A percentile compares a stretch with the other conserved stretches of the same genome.
Evolutionary conservation across 805 yeast species (phyloP).

Genomic region (Cephaloascus albidus): DNA sequence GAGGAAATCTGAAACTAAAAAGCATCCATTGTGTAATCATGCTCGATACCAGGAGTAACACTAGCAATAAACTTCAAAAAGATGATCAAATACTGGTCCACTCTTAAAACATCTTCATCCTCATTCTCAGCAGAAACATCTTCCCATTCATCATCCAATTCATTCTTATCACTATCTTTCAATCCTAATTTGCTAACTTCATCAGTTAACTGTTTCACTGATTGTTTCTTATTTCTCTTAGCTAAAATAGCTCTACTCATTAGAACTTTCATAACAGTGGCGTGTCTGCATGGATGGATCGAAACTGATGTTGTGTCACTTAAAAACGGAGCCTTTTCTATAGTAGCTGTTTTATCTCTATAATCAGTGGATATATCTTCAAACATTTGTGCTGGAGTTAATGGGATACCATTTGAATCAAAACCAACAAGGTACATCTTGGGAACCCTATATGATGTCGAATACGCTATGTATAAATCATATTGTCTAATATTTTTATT

Average conservation of each 20-base stretch:
- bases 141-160: slow-evolving; percentile 47
- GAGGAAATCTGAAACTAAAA: too few relatives aligned
- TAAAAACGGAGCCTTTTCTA: slow-evolving; percentile 83
- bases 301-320: slow-evolving; percentile 72
- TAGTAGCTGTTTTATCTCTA: slow-evolving; percentile 92
- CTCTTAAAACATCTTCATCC: slow-evolving; percentile 50
- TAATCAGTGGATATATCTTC: slow-evolving; percentile 90
- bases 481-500: slow-evolving; percentile 54
- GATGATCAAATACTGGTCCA: slow-evolving; percentile 83
- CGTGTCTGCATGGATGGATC: slow-evolving; percentile 94
- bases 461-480: slow-evolving; percentile 85
- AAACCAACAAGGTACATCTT: slow-evolving; percentile 88
- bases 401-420: slow-evolving; percentile 73
- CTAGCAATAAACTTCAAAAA: slow-evolving; percentile 92
- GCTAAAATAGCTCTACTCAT: slow-evolving; percentile 64
- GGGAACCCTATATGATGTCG: slow-evolving; percentile 93
- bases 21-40: slow-evolving; percentile 98
- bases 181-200: slow-evolving; percentile 40
- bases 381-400: slow-evolving; percentile 85
- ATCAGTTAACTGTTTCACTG: slow-evolving; percentile 17
- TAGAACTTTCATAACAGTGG: slow-evolving; percentile 85
- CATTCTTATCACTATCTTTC: slow-evolving; percentile 18
- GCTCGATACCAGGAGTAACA: slow-evolving; percentile 96
- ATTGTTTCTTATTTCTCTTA: slow-evolving; percentile 19
- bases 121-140: slow-evolving; percentile 27